Evolutionary conservation across 371 early-diverging fungal genomes (phyloP).

Genomic region (Lichtheimia corymbifera): DNA sequence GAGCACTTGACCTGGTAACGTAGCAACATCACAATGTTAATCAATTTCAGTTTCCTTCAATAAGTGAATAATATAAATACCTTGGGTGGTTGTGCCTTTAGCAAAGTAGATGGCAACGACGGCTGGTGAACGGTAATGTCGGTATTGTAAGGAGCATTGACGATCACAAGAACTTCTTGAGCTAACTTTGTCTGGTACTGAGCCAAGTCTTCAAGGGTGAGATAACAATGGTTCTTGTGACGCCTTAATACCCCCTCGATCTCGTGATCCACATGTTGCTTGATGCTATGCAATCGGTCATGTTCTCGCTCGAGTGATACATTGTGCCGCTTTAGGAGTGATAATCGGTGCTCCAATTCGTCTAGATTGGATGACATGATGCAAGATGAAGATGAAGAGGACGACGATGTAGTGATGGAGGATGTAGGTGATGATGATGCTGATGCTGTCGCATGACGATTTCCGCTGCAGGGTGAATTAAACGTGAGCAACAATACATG

Average conservation of each 20-base stretch:
- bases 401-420: slow-evolving; percentile 2
- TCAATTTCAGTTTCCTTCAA: not conserved
- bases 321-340: slow-evolving; percentile 26
- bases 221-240: slow-evolving; percentile 34
- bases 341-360: slow-evolving; percentile 32
- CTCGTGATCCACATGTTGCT: slow-evolving; percentile 35
- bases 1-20: slow-evolving; percentile 25
- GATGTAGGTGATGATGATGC: slow-evolving; percentile 15
- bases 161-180: slow-evolving; percentile 34
- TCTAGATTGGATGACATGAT: slow-evolving; percentile 1
- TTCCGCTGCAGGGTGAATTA: not conserved
- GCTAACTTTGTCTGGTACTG: slow-evolving; percentile 29
- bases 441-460: not conserved
- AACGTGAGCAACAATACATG: slow-evolving; percentile 3
- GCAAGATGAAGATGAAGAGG: not conserved
- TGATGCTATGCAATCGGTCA: slow-evolving; percentile 19
- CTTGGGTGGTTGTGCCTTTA: not conserved
- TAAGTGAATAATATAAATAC: not conserved
- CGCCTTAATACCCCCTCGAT: slow-evolving; percentile 31
- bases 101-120: not conserved
- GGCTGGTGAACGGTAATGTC: slow-evolving; percentile 34
- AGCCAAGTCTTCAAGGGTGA: slow-evolving; percentile 37
- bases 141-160: slow-evolving; percentile 42
- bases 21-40: slow-evolving; percentile 1
- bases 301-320: slow-evolving; percentile 31